A percentile compares a stretch with the other conserved stretches of the same genome.
Conservation (phyloP, 148 eudicot species). For the Euryodendron excelsum region DNA sequence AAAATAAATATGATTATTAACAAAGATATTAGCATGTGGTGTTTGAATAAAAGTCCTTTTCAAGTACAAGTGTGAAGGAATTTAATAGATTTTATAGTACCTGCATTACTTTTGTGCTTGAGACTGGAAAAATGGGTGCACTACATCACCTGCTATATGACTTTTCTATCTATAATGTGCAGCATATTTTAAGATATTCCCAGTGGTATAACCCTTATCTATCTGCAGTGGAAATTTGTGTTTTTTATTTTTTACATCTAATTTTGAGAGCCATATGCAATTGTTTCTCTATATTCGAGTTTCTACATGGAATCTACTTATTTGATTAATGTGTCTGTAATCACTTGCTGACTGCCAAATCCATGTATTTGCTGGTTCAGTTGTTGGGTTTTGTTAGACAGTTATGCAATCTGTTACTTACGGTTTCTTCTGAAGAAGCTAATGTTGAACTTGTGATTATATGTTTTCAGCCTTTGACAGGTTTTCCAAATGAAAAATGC, state of each 20-base stretch:
- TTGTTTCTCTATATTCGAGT: background rate
- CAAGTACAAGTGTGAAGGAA: background rate
- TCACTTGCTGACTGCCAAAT: background rate
- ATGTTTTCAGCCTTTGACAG: constrained; percentile 72
- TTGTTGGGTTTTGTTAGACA: background rate
- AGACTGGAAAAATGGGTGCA: no score
- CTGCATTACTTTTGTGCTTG: background rate
- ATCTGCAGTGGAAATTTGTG: background rate
- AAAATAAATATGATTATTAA: background rate
- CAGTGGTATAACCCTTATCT: background rate
- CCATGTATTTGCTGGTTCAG: constrained; percentile 1
- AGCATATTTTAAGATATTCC: no score
- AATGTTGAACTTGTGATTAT: background rate
- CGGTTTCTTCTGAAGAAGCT: background rate
- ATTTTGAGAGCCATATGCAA: background rate
- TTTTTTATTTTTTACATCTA: background rate
- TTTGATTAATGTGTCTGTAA: background rate
- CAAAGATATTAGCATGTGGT: background rate
- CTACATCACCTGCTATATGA: background rate
- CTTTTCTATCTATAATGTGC: background rate
- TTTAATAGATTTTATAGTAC: background rate
- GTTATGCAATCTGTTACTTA: background rate
- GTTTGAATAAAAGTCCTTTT: no score
- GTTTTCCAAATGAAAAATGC: constrained; percentile 65
- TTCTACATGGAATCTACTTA: background rate